Evolutionary conservation across 441 rosid genomes (phyloP), one percentile per base, ranked within the genome.

Genomic region (Dalechampia spathulata): DNA sequence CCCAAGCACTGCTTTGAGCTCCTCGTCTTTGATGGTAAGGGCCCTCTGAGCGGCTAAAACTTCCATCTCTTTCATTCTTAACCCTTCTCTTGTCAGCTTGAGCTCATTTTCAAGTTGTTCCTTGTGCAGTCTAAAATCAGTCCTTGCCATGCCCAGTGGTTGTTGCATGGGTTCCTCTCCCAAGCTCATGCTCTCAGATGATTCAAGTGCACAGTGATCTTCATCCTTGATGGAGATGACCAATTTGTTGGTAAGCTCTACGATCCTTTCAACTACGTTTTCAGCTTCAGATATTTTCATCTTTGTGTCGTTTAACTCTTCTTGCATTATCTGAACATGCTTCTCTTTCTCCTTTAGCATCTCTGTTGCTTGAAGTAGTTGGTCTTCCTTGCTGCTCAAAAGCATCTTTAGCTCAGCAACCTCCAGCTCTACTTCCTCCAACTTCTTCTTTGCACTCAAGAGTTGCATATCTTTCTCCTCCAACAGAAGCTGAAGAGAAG

Each of bases 381-480:
- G 75, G 41, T 76, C 68, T 53, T 85, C 98, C 68, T 65, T 81
- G 57, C 72, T 67, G 57, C 55, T 72, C 81, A 81, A 52, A 37
- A 85, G 79, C 72, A 40, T 58, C 82, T 80, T 82, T 30, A 83
- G 78, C 69, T 82, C 84, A 23, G 49, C 71, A 25, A 82, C 81
- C 66, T 87, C 93, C 42, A 45, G 64, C 50, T 72, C 74, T 43
- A 86, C 76, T 67, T 79, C 81, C 64, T 83, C 78, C 52, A 91
- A 61, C 66, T 76, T 71, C 60, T 70, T 68, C 70, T 67, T 72
- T n/a, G 90, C 83, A 61, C 63, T 66, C 0, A 46, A 52, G 45
- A 91, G 82, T 63, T 82, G 90, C 4, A 64, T 60, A 68, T 91
- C 90, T 71, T 77, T 87, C 69, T 86, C 90, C 65, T 79, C 78